phyloP scores from a whole-genome alignment of 202 grass and related monocot species.

The Sporobolus alterniflorus region DNA sequence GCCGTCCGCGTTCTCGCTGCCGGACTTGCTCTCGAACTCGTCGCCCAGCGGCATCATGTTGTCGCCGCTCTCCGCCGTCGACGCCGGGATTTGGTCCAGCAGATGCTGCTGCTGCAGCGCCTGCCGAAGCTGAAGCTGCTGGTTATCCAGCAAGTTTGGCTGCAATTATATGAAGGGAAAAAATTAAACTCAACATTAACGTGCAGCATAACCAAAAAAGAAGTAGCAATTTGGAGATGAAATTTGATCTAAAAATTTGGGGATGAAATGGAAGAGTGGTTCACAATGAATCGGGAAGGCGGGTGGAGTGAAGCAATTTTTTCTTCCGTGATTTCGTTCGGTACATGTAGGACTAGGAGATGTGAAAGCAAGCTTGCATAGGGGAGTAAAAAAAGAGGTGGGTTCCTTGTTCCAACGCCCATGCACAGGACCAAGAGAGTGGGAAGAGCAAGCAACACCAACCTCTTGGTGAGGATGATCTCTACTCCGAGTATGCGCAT shows the following conservation, averaged over 20 bases:
- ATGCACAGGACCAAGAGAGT: neutral
- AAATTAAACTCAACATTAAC: neutral
- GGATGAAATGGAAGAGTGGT: neutral
- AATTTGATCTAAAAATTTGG: no score
- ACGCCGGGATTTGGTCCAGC: slow-evolving; percentile 66
- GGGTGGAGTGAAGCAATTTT: neutral
- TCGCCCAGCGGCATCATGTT: slow-evolving; percentile 69
- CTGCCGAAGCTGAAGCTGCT: slow-evolving; percentile 74
- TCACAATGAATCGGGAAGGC: slow-evolving; percentile 11
- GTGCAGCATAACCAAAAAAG: neutral
- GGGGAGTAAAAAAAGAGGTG: slow-evolving; percentile 1
- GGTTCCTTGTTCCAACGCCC: slow-evolving; percentile 19
- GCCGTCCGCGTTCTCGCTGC: slow-evolving; percentile 94
- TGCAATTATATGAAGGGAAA: slow-evolving; percentile 38
- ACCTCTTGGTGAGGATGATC: slow-evolving; percentile 35
- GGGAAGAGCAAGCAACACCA: slow-evolving; percentile 33
- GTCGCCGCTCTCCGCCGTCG: slow-evolving; percentile 81
- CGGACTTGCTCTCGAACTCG: slow-evolving; percentile 96
- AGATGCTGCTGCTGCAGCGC: slow-evolving; percentile 74
- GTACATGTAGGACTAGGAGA: neutral
- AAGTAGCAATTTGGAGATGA: slow-evolving; percentile 7
- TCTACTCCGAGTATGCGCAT: neutral
- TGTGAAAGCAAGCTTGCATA: slow-evolving; percentile 54
- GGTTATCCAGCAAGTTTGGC: slow-evolving; percentile 77
- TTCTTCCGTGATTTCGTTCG: slow-evolving; percentile 1